Evolutionary conservation across 768 basidiomycete species (phyloP).

Genomic region (Leccinum disarticulatum): DNA sequence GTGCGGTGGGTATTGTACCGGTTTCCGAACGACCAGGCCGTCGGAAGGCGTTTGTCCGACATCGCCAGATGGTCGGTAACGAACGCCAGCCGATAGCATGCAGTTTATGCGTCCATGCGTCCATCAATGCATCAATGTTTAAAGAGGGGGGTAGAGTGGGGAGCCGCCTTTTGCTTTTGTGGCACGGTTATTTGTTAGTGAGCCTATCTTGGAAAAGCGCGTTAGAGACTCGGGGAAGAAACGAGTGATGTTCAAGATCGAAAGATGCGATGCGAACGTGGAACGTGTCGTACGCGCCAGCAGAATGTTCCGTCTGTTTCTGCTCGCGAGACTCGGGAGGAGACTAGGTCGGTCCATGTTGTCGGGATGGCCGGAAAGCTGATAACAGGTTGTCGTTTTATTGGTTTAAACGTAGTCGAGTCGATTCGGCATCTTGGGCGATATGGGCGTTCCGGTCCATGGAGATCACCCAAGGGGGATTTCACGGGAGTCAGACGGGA

Average conservation of each 20-base stretch:
- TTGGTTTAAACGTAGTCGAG: background rate
- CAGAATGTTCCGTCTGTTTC: conserved; percentile 2
- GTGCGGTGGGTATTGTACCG: background rate
- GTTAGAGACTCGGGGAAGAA: background rate
- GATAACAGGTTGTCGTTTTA: background rate
- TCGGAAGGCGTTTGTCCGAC: background rate
- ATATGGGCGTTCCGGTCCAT: background rate
- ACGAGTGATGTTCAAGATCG: conserved; percentile 6
- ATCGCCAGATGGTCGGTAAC: background rate
- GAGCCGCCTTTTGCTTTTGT: background rate
- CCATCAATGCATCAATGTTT: background rate
- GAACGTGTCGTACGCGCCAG: background rate
- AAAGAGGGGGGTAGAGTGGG: conserved; percentile 10
- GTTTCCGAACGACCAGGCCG: background rate
- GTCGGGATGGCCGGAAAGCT: background rate
- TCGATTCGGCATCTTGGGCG: too few species aligned
- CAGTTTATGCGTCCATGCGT: background rate
- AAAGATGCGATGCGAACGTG: conserved; percentile 3
- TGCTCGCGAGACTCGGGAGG: background rate
- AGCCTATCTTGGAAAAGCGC: background rate
- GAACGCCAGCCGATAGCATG: conserved; percentile 2
- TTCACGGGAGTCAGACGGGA: background rate
- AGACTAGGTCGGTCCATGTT: background rate
- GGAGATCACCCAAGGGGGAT: background rate
- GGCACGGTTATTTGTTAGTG: background rate